Evolutionary conservation across 331 rosid genomes (phyloP), one percentile per base, ranked within the genome.

Genomic region (Malus hybrid): DNA sequence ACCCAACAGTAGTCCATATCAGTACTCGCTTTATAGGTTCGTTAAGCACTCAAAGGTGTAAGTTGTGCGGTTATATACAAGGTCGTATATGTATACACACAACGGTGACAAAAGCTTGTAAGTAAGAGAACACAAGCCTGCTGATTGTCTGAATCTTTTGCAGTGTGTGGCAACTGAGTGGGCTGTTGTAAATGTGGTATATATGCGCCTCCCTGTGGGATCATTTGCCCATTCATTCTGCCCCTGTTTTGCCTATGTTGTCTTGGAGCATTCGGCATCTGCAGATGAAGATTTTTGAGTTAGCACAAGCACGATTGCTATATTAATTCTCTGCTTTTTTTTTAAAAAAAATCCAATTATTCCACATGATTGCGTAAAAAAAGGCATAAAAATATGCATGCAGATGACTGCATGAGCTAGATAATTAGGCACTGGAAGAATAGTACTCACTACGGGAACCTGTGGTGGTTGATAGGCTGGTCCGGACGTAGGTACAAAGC

Each of bases 191-290:
- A 67, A 76, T 80, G 85, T 71, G 78, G 85, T 55, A 85, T 42
- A 67, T 73, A 76, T 19, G 81, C 76, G 71, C 80, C 83, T 74
- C 89, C 90, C 71, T 85, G 89, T 36, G 92, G 67, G 69, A 64
- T 69, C 55, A 86, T 67, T 67, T 73, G 85, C 31, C 90, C 97
- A 70, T 85, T 91, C 80, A 79, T 80, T 85, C 91, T 88, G 29
- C 92, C 90, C 80, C 93, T 81, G 84, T 80, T 89, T 75, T 85
- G 92, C 89, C 89, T 84, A 65, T 80, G 83, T 76, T 79, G 96
- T 83, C 96, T 88, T 54, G 85, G 82, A 82, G 76, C 70, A 83
- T 76, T 89, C 34, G 96, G 75, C 77, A 80, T 82, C 96, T 90
- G 90, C 31, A 79, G 62, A 78, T 28, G 73, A 72, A 28, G 65